Evolutionary conservation across 768 basidiomycete species (phyloP).

Genomic region (Xerocomus potaroensis): DNA sequence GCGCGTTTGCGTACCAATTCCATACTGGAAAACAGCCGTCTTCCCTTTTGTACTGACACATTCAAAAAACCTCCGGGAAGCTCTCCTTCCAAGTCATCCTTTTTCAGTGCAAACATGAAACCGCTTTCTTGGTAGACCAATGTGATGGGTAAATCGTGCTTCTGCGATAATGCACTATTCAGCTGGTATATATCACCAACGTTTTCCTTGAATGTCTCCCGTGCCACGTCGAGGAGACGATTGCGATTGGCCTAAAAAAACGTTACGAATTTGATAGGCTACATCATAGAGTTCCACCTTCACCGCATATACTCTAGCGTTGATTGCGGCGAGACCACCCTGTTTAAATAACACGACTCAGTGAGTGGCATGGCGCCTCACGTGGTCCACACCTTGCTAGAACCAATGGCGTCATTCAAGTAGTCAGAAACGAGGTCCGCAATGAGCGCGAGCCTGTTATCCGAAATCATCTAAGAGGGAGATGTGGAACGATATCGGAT

Average conservation of each 20-base stretch:
- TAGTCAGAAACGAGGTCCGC: conserved; percentile 52
- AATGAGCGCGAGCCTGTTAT: conserved; percentile 65
- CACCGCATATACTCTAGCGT: conserved; percentile 86
- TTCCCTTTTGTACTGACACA: conserved; percentile 58
- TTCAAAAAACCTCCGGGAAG: conserved; percentile 74
- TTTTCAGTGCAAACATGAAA: conserved; percentile 71
- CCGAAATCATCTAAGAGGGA: conserved; percentile 59
- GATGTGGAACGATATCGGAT: not conserved
- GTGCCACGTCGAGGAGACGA: conserved; percentile 86
- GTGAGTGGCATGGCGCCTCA: not conserved
- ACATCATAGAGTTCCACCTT: conserved; percentile 37
- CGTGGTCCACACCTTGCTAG: conserved; percentile 48
- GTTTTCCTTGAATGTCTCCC: conserved; percentile 94
- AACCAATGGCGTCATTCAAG: conserved; percentile 68
- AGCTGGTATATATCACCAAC: conserved; percentile 80
- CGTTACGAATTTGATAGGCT: not conserved
- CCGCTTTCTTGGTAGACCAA: conserved; percentile 70
- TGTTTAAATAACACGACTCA: conserved; percentile 22
- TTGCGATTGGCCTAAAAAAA: conserved; percentile 63
- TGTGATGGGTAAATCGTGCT: conserved; percentile 60
- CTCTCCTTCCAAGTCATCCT: conserved; percentile 44
- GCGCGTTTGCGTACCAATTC: conserved; percentile 58
- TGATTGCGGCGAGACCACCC: conserved; percentile 71
- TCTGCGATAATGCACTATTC: conserved; percentile 52
- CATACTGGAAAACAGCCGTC: conserved; percentile 73